Percentiles rank a stretch among this genome's conserved stretches.
Conservation (phyloP, 2,329 filamentous ascomycete genomes). For the Gaeumannomyces tritici region DNA sequence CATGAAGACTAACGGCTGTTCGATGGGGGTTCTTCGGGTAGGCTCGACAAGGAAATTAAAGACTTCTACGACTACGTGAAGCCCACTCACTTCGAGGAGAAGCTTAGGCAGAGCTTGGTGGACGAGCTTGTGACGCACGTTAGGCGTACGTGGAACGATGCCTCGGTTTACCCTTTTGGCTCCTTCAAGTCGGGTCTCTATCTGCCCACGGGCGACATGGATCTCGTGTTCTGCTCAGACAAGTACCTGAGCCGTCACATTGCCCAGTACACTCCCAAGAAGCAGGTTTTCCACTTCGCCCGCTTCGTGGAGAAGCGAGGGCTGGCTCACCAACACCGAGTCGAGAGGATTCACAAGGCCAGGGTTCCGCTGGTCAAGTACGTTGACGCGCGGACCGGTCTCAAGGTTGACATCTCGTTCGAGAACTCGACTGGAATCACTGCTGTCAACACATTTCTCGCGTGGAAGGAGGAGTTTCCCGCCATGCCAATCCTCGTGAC, state of each 20-base stretch:
- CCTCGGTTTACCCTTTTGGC: conserved; percentile 70
- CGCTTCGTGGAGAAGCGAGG: conserved; percentile 43
- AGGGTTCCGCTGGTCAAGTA: conserved; percentile 92
- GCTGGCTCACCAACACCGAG: conserved; percentile 46
- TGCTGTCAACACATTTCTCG: conserved; percentile 70
- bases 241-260: conserved; percentile 45
- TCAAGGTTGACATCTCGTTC: conserved; percentile 90
- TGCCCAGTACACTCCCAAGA: conserved; percentile 39
- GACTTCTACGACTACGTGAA: conserved; percentile 83
- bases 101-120: conserved; percentile 64
- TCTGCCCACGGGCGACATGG: conserved; percentile 75
- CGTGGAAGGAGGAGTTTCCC: conserved; percentile 73
- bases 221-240: conserved; percentile 67
- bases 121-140: conserved; percentile 55
- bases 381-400: conserved; percentile 63
- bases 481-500: conserved; percentile 80
- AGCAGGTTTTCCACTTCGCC: conserved; percentile 53
- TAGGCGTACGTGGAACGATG: conserved; percentile 44
- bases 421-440: conserved; percentile 77
- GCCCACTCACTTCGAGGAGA: conserved; percentile 67
- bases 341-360: conserved; percentile 63
- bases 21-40: conserved; percentile 20
- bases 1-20: background rate
- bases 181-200: conserved; percentile 81
- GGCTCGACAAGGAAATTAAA: conserved; percentile 80